phyloP scores from a whole-genome alignment of 2,329 filamentous ascomycete species.

The Alternaria triticimaculans region DNA sequence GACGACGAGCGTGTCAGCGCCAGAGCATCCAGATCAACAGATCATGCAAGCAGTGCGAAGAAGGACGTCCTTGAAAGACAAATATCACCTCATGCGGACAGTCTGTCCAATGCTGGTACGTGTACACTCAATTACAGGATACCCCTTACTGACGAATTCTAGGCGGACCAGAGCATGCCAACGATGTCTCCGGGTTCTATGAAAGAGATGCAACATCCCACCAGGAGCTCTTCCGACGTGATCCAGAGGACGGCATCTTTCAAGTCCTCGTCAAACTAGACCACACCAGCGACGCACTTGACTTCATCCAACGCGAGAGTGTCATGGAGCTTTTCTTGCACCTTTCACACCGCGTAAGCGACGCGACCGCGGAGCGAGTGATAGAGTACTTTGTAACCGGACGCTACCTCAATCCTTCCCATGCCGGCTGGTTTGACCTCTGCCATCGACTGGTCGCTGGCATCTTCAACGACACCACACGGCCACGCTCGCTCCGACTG shows the following conservation, averaged over 20 bases:
- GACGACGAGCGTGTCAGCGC: slow-evolving; percentile 34
- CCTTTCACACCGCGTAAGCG: slow-evolving; percentile 67
- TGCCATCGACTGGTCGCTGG: slow-evolving; percentile 65
- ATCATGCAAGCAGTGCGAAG: slow-evolving; percentile 53
- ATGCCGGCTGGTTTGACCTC: slow-evolving; percentile 71
- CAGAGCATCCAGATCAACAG: slow-evolving; percentile 11
- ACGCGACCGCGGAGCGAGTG: slow-evolving; percentile 68
- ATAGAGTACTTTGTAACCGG: slow-evolving; percentile 73
- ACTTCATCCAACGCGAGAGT: slow-evolving; percentile 69
- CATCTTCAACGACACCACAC: slow-evolving; percentile 68
- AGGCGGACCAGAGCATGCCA: slow-evolving; percentile 17
- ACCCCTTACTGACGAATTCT: slow-evolving; percentile 5
- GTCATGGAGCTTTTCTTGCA: slow-evolving; percentile 71
- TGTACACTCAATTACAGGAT: background rate
- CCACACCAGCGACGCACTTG: slow-evolving; percentile 41
- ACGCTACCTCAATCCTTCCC: slow-evolving; percentile 74
- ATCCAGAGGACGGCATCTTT: slow-evolving; percentile 32
- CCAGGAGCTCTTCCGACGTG: slow-evolving; percentile 19
- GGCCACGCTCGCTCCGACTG: slow-evolving; percentile 68
- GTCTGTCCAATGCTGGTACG: slow-evolving; percentile 13
- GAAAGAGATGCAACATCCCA: slow-evolving; percentile 9
- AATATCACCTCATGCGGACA: slow-evolving; percentile 12
- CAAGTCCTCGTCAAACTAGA: slow-evolving; percentile 40
- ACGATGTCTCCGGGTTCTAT: slow-evolving; percentile 23
- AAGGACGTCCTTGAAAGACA: slow-evolving; percentile 38